These are phyloP conservation scores for Clavispora vitiphila DNA, from an alignment of 805 yeast species.

Conservation along the genomic window DNA sequence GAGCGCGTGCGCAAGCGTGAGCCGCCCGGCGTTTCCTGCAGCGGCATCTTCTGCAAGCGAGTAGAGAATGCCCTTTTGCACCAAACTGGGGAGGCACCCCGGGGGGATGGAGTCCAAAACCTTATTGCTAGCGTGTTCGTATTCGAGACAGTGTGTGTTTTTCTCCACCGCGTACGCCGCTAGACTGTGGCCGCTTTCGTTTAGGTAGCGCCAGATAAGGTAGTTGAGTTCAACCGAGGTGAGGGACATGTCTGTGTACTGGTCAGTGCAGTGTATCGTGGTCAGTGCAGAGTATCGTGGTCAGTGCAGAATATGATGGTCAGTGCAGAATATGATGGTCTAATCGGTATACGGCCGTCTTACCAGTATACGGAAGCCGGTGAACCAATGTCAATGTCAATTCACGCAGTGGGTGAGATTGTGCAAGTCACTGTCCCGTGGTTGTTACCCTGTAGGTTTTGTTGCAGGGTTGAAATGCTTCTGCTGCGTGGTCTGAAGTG, in stretches of 20 bases:
- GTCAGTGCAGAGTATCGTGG: no score
- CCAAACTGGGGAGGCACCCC: constrained; percentile 74
- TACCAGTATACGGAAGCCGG: no score
- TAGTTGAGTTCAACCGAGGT: constrained; percentile 84
- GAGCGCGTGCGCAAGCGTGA: constrained; percentile 47
- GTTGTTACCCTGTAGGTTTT: no score
- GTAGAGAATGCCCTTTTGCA: constrained; percentile 82
- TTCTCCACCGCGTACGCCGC: constrained; percentile 78
- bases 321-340: no score
- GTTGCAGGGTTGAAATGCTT: no score
- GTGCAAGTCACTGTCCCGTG: no score
- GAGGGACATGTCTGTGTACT: constrained; percentile 78
- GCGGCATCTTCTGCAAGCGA: constrained; percentile 62
- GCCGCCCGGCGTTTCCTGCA: constrained; percentile 15
- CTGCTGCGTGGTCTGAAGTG: no score
- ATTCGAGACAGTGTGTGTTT: constrained; percentile 57
- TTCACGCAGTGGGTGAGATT: no score
- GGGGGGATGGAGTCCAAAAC: constrained; percentile 52
- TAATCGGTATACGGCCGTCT: no score
- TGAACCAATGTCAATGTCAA: no score
- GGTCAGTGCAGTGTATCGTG: no score
- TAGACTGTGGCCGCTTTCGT: constrained; percentile 74
- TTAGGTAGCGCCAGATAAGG: constrained; percentile 87
- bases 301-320: no score
- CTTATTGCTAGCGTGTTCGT: constrained; percentile 43